A percentile compares a stretch with the other conserved stretches of the same genome.
Evolutionary conservation across 805 yeast genomes (phyloP).

Genomic region (Nakazawaea molendinolei): DNA sequence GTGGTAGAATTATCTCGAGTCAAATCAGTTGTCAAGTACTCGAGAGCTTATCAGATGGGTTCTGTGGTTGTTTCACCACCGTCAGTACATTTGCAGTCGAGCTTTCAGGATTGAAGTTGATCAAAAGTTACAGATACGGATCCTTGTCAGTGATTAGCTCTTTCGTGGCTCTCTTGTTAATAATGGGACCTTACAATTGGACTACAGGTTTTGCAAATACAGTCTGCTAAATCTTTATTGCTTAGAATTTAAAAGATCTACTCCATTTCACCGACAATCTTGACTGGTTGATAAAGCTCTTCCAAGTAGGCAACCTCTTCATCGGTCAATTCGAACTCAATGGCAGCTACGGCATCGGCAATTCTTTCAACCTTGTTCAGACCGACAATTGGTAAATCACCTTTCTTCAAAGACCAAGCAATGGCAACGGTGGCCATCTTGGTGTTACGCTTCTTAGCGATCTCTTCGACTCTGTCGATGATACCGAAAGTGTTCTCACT

Average conservation of each 20-base stretch:
- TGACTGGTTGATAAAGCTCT: constrained; percentile 25
- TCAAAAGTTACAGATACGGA: constrained; percentile 11
- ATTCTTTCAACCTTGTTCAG: constrained; percentile 39
- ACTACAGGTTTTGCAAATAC: constrained; percentile 32
- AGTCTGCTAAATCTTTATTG: constrained; percentile 3
- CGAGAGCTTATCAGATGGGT: constrained; percentile 53
- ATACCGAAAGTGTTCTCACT: constrained; percentile 24
- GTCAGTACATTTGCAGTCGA: constrained; percentile 76
- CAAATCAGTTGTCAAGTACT: constrained; percentile 42
- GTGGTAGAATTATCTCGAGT: constrained; percentile 24
- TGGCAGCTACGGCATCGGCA: constrained; percentile 42
- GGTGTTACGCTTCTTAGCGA: constrained; percentile 38
- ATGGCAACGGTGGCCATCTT: constrained; percentile 48
- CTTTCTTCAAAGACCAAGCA: constrained; percentile 49
- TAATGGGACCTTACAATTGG: constrained; percentile 74
- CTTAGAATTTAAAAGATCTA: too few species aligned
- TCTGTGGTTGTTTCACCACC: constrained; percentile 67
- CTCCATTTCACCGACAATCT: neutral
- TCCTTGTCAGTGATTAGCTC: constrained; percentile 1
- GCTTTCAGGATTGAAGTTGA: constrained; percentile 30
- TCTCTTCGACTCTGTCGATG: constrained; percentile 45
- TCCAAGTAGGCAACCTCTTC: constrained; percentile 31
- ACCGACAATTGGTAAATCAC: constrained; percentile 54
- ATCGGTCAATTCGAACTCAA: constrained; percentile 30
- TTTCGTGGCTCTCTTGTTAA: constrained; percentile 23